Percentiles rank a stretch among this genome's conserved stretches.
Conservation (phyloP, 441 rosid genomes). For the Populus hybrid region DNA sequence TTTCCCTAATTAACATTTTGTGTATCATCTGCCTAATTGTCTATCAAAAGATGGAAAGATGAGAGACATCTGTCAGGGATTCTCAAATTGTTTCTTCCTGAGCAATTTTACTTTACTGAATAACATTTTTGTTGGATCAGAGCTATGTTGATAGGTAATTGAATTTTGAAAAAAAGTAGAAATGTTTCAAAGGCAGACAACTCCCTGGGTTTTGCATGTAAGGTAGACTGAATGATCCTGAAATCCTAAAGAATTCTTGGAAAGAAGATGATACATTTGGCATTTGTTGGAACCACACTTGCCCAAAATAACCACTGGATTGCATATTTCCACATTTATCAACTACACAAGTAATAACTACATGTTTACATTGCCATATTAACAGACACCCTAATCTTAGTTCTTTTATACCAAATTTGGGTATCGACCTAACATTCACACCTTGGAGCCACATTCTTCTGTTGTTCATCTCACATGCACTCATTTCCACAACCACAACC, state of each 20-base stretch:
- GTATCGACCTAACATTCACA: neutral
- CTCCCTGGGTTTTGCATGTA: neutral
- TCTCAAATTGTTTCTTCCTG: neutral
- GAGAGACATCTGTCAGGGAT: neutral
- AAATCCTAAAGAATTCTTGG: neutral
- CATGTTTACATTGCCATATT: neutral
- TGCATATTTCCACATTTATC: neutral
- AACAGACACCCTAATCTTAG: neutral
- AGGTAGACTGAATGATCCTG: neutral
- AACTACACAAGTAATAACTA: no score
- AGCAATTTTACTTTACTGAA: neutral
- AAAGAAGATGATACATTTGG: neutral
- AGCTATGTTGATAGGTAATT: neutral
- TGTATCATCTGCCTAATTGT: neutral
- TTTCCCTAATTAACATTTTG: neutral
- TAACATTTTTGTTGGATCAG: neutral
- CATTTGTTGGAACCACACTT: neutral
- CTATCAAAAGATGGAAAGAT: neutral
- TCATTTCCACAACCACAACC: neutral
- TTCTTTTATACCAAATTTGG: neutral
- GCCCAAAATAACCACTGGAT: neutral
- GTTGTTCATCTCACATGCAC: neutral
- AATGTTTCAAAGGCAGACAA: neutral
- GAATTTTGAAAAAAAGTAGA: neutral
- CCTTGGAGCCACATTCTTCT: neutral